A percentile compares a stretch with the other conserved stretches of the same genome.
These are phyloP conservation scores for Solanum sitiens DNA, from an alignment of 257 asterid genomes.

Conservation along the genomic window DNA sequence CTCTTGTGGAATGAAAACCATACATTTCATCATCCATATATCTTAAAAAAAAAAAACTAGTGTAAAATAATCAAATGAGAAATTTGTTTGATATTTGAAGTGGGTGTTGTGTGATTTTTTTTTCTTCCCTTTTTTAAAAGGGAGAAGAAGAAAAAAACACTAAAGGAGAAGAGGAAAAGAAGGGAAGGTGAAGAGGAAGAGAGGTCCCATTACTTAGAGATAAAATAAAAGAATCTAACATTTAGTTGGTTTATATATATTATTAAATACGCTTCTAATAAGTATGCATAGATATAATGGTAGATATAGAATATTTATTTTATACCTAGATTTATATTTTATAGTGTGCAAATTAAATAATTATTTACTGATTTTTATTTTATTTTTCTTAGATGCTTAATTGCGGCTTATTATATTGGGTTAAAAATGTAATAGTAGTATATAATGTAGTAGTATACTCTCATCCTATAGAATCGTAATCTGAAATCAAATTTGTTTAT, in stretches of 20 bases:
- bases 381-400: neutral
- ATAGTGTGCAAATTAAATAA: neutral
- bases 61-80: neutral
- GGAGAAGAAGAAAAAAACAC: neutral
- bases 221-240: neutral
- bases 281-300: neutral
- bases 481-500: too few species aligned
- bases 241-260: neutral
- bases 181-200: neutral
- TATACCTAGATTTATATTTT: neutral
- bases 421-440: neutral
- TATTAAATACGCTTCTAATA: too few species aligned
- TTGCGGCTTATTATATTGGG: neutral
- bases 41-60: neutral
- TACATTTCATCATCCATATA: constrained; percentile 36
- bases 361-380: neutral
- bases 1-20: constrained; percentile 10
- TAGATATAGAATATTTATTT: neutral
- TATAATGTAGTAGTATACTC: too few species aligned
- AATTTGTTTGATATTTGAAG: neutral
- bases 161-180: neutral
- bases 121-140: neutral
- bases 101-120: neutral
- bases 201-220: constrained; percentile 10
- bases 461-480: too few species aligned